Evolutionary conservation across 2,329 filamentous ascomycete genomes (phyloP).

Genomic region (Ceratocystis destructans): DNA sequence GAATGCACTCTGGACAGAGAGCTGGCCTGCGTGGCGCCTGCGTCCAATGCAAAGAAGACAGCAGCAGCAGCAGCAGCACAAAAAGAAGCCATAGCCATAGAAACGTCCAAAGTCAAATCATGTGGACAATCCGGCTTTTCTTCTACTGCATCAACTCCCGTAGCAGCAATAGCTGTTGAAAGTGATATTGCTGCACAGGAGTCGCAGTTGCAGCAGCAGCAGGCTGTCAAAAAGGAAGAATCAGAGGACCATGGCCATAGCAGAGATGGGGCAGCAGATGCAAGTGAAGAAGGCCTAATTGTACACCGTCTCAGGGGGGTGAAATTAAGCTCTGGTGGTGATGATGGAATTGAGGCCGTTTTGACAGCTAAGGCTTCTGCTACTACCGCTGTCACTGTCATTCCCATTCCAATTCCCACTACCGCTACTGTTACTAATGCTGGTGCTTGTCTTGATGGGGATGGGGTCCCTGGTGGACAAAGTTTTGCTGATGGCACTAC

Average conservation of each 20-base stretch:
- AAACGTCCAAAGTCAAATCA: background rate
- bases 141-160: background rate
- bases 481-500: background rate
- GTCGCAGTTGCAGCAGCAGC: background rate
- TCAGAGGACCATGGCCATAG: background rate
- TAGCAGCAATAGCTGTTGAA: background rate
- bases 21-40: constrained; percentile 43
- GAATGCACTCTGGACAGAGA: constrained; percentile 38
- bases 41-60: background rate
- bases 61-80: no score
- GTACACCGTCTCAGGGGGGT: constrained; percentile 11
- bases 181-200: background rate
- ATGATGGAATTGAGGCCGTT: constrained; percentile 11
- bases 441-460: background rate
- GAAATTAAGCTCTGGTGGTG: constrained; percentile 6
- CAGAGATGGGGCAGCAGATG: background rate
- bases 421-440: background rate
- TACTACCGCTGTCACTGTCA: background rate
- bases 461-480: background rate
- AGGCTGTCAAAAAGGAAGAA: constrained; percentile 3
- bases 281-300: constrained; percentile 10
- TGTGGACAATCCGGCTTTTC: background rate
- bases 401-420: background rate
- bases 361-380: background rate
- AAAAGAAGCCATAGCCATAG: background rate